Base-by-base conservation (phyloP, 208 protist species). In the Balamuthia mandrillaris region DNA sequence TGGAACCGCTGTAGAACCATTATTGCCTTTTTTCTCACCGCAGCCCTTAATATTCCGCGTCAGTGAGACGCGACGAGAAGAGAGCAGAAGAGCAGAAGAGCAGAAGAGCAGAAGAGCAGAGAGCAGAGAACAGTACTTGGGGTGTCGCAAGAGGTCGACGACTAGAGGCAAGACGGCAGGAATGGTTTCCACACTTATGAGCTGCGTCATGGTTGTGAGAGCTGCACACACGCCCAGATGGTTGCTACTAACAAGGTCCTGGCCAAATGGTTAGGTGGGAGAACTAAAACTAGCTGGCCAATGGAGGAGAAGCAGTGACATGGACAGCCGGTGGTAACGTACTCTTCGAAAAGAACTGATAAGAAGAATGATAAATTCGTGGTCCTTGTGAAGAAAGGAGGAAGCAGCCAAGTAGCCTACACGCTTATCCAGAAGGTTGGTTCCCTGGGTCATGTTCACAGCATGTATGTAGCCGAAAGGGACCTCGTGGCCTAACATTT, bases 391-490 rank as follows among this genome's bases (percentile, higher is more conserved):
- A 29, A 98, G 87, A 85, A 94, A 96, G 7, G 96, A 84, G 42
- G 92, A 91, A 1, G 94, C 89, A 21, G 95, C 93, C 10, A 98
- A 90, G 87, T 99, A 98, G 47, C 96, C 97, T 3, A 89, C 66
- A 41, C 77, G 52, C 54, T 84, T 84, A 31, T 68, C 54, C 54
- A 84, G 31, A 9, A 68, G 41, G n/a, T 84, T 68, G 1, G 54
- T 33, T 31, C 51, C 88, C n/a, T 96, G 91, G n/a, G 96, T 94
- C 63, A 98, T 96, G 79, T 99, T 98, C 27, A 98, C 93, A 74
- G 95, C 96, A 72, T 97, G 92, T 68, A 98, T 97, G 92, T 98
- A 93, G 24, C 90, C 95, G 87, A 98, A 98, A 45, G 93, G 86
- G 14, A 94, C 96, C 37, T 91, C 86, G 52, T 96, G 90, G 7